A percentile compares a stretch with the other conserved stretches of the same genome.
phyloP scores from a whole-genome alignment of 192 early-diverging fungal genomes.

The Coemansia biformis region DNA sequence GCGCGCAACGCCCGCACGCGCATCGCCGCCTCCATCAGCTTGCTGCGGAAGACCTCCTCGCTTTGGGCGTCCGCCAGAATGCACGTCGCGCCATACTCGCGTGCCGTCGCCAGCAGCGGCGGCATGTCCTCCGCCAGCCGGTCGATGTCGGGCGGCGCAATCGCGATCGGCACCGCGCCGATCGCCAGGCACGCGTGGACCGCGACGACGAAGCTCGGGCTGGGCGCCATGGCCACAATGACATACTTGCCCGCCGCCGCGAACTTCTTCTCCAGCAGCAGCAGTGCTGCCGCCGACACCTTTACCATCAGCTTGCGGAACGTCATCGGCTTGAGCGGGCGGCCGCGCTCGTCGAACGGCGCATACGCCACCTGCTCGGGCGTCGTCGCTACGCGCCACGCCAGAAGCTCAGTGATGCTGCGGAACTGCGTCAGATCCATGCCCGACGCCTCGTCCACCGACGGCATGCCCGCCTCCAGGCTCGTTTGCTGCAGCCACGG shows the following conservation, averaged over 20 bases:
- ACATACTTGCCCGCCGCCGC: slow-evolving; percentile 56
- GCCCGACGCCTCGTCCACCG: slow-evolving; percentile 66
- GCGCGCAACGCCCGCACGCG: slow-evolving; percentile 48
- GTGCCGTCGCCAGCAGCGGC: slow-evolving; percentile 54
- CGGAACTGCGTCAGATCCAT: slow-evolving; percentile 63
- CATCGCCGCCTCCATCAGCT: slow-evolving; percentile 53
- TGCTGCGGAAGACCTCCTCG: slow-evolving; percentile 65
- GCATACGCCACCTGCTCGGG: slow-evolving; percentile 64
- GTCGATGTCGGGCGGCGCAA: slow-evolving; percentile 60
- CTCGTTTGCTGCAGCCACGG: slow-evolving; percentile 66
- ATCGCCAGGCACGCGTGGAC: slow-evolving; percentile 79
- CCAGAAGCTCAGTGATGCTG: slow-evolving; percentile 65
- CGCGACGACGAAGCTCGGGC: slow-evolving; percentile 64
- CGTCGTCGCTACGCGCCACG: slow-evolving; percentile 61
- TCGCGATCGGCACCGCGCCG: slow-evolving; percentile 66
- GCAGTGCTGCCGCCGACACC: slow-evolving; percentile 60
- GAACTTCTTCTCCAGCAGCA: slow-evolving; percentile 57
- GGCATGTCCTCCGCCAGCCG: slow-evolving; percentile 68
- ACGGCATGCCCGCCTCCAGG: slow-evolving; percentile 56
- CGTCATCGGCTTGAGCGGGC: slow-evolving; percentile 59
- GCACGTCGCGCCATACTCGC: slow-evolving; percentile 56
- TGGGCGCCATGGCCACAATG: slow-evolving; percentile 60
- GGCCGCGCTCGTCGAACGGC: slow-evolving; percentile 54
- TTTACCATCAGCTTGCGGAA: slow-evolving; percentile 66
- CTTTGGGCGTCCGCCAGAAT: slow-evolving; percentile 60